Conservation (phyloP, 1,139 yeast genomes). For the Hanseniaspora uvarum region DNA sequence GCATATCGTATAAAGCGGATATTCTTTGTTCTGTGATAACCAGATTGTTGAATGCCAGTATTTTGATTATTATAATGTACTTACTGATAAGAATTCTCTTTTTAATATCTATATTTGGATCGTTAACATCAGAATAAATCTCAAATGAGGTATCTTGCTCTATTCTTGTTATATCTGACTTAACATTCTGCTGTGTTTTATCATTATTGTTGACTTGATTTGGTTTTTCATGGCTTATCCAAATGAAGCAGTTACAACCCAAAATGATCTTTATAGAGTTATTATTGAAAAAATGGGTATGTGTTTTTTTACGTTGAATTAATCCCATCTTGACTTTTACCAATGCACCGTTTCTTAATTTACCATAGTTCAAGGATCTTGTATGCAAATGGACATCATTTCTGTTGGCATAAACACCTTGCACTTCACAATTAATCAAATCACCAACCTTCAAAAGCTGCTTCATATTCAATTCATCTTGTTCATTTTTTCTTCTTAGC, state of each 20-base stretch:
- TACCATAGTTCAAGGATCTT: slow-evolving; percentile 88
- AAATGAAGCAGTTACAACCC: slow-evolving; percentile 89
- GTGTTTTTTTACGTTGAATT: slow-evolving; percentile 74
- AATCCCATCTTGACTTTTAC: slow-evolving; percentile 71
- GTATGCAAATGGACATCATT: slow-evolving; percentile 82
- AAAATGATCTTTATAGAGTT: slow-evolving; percentile 68
- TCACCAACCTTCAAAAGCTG: slow-evolving; percentile 94
- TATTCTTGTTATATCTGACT: slow-evolving; percentile 63
- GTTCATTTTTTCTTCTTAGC: slow-evolving; percentile 81
- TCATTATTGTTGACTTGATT: slow-evolving; percentile 25
- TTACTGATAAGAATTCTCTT: slow-evolving; percentile 69
- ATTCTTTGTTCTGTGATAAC: slow-evolving; percentile 79
- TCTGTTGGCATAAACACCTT: slow-evolving; percentile 79
- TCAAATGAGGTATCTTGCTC: slow-evolving; percentile 96
- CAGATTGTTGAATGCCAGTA: slow-evolving; percentile 69
- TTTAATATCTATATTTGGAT: slow-evolving; percentile 44
- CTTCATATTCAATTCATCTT: slow-evolving; percentile 95
- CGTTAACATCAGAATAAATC: slow-evolving; percentile 86
- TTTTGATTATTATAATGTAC: slow-evolving; percentile 73
- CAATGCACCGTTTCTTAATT: slow-evolving; percentile 81
- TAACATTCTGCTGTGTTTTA: slow-evolving; percentile 30
- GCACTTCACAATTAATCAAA: slow-evolving; percentile 89
- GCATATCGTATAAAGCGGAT: slow-evolving; percentile 76
- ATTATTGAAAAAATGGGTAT: slow-evolving; percentile 79
- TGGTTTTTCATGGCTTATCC: slow-evolving; percentile 54